Conservation (phyloP, 805 yeast species). For the Jamesozyma lodderae region DNA sequence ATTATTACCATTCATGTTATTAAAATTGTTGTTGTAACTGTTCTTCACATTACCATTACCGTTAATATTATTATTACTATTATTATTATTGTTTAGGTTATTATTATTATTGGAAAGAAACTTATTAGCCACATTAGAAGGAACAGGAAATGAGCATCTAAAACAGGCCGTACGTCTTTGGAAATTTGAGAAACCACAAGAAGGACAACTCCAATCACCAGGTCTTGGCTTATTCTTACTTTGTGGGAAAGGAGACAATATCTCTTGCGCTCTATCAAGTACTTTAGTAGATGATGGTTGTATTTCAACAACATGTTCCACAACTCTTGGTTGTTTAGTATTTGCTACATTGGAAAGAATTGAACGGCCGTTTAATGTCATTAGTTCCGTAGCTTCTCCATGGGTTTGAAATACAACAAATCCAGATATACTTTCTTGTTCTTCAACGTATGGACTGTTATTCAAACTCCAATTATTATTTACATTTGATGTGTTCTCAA, state of each 20-base stretch:
- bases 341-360: constrained; percentile 30
- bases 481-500: constrained; percentile 21
- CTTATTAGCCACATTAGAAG: constrained; percentile 33
- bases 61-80: constrained; percentile 2
- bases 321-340: constrained; percentile 29
- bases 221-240: constrained; percentile 86
- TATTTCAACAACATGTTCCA: constrained; percentile 68
- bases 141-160: constrained; percentile 82
- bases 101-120: neutral
- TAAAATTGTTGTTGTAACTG: constrained; percentile 5
- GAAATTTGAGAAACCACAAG: constrained; percentile 90
- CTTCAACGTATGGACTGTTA: constrained; percentile 33
- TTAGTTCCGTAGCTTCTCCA: constrained; percentile 74
- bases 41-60: constrained; percentile 6
- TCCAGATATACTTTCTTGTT: constrained; percentile 52
- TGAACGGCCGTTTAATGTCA: constrained; percentile 68
- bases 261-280: constrained; percentile 72
- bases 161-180: constrained; percentile 92
- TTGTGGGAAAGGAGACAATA: constrained; percentile 76
- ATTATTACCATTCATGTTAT: constrained; percentile 2
- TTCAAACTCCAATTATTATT: constrained; percentile 20
- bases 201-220: constrained; percentile 97
- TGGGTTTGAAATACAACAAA: constrained; percentile 79
- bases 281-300: constrained; percentile 77
- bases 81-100: neutral